Evolutionary conservation across 78 protist species (phyloP), one percentile per base, ranked within the genome.

Genomic region (Dictyostelium capitatum): DNA sequence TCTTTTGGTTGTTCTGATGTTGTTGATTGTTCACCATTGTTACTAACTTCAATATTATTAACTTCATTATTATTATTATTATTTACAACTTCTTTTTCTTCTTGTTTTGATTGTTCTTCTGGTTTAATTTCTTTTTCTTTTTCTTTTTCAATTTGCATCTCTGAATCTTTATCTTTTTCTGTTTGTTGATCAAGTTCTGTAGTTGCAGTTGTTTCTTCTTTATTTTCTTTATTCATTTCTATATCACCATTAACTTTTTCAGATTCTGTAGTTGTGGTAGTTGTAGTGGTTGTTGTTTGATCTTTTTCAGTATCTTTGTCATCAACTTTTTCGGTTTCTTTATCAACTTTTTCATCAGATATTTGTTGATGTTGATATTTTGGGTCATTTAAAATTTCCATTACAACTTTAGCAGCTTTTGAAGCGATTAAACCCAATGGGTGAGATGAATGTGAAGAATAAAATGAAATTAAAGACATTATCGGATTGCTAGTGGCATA

Each of bases 351-450:
- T 43, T 64, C 83, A 3, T 70, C 32, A 70, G 48, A 28, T 73
- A 59, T 19, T 37, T 53, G 11, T 69, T 43, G 72, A 64, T 46
- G 78, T 23, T 62, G 47, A 57, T 93, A 59, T 81, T 84, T 69
- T 47, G 64, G 75, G 15, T 67, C 62, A n/a, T 37, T 59, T 67
- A 84, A 47, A n/a, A n/a, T 80, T 10, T 84, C 91, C 8, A 28
- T 47, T 4, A 80, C 75, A 4, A 80, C 91, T 51, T 84, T 84
- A 17, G 91, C 81, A 15, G 91, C 91, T 15, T 64, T 80, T 6
- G 81, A 43, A 19, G 91, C 91, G 1, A 84, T 23, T 32, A 67
- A 4, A 28, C 75, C 75, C 15, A 67, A 32, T 12, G 75, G 75
- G 23, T 15, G 25, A n/a, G 54, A 25, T 6, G 57, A 47, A 46